phyloP scores from a whole-genome alignment of 148 eudicot genomes.

The Chenopodium suecicum region DNA sequence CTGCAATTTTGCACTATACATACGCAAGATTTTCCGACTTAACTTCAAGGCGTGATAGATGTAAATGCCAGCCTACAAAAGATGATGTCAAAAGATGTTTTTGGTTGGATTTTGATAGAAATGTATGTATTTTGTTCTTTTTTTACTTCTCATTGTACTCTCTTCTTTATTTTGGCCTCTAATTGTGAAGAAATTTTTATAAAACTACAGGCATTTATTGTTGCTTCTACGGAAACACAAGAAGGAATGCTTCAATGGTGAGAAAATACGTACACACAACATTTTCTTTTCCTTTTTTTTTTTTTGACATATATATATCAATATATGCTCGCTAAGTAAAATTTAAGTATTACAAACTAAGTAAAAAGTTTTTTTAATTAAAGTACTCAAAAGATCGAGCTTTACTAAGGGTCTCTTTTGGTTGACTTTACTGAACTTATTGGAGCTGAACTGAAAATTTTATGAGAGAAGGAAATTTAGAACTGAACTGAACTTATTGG shows the following conservation, averaged over 20 bases:
- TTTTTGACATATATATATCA: too few relatives aligned
- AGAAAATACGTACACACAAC: neutral
- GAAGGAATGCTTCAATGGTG: slow-evolving; percentile 58
- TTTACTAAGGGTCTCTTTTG: too few relatives aligned
- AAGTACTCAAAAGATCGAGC: too few relatives aligned
- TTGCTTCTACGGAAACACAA: slow-evolving; percentile 55
- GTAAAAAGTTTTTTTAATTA: too few relatives aligned
- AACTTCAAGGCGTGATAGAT: slow-evolving; percentile 59
- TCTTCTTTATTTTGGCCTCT: neutral
- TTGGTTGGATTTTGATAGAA: slow-evolving; percentile 56
- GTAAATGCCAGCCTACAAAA: slow-evolving; percentile 56
- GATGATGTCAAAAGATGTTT: slow-evolving; percentile 60
- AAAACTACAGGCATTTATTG: slow-evolving; percentile 52
- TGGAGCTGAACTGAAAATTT: too few relatives aligned
- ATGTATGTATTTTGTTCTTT: slow-evolving; percentile 27
- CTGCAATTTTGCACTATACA: slow-evolving; percentile 58
- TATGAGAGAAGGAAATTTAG: too few relatives aligned
- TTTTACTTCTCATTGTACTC: neutral
- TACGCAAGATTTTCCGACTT: slow-evolving; percentile 55
- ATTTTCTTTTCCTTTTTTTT: too few relatives aligned
- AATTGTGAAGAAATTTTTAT: neutral
- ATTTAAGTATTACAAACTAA: too few relatives aligned
- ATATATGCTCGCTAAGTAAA: too few relatives aligned
- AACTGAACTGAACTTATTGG: too few relatives aligned
- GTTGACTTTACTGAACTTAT: too few relatives aligned